phyloP scores from a whole-genome alignment of 805 yeast genomes.

The Wickerhamiella spandovensis region DNA sequence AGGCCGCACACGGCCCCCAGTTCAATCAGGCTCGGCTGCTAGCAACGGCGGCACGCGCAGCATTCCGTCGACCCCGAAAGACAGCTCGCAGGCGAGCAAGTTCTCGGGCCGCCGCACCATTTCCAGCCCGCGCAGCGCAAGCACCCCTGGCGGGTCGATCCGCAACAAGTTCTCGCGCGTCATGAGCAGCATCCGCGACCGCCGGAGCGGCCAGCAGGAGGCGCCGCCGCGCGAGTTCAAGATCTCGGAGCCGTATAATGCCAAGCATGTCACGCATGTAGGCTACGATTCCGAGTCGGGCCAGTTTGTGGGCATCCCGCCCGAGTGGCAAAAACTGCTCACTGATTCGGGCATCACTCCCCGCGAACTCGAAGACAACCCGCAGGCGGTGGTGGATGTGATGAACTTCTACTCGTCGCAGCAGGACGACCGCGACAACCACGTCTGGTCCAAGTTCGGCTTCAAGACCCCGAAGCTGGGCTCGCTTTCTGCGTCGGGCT shows the following conservation, averaged over 20 bases:
- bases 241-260: conserved; percentile 85
- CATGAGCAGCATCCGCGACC: conserved; percentile 5
- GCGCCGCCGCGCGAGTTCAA: conserved; percentile 21
- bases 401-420: conserved; percentile 53
- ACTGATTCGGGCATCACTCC: conserved; percentile 78
- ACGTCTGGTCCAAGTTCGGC: conserved; percentile 18
- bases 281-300: conserved; percentile 78
- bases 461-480: conserved; percentile 10
- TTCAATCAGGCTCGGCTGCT: background rate
- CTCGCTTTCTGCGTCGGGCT: background rate
- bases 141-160: background rate
- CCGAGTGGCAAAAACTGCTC: conserved; percentile 78
- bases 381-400: conserved; percentile 87
- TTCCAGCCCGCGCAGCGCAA: conserved; percentile 1
- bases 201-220: background rate
- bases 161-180: conserved; percentile 3
- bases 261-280: conserved; percentile 89
- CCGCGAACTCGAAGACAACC: conserved; percentile 80
- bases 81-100: background rate
- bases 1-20: background rate
- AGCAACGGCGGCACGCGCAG: background rate
- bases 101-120: background rate
- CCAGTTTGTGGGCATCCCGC: conserved; percentile 81
- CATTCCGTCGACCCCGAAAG: background rate
- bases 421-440: conserved; percentile 13